phyloP scores from a whole-genome alignment of 257 asterid genomes.

The Primulina tabacum region DNA sequence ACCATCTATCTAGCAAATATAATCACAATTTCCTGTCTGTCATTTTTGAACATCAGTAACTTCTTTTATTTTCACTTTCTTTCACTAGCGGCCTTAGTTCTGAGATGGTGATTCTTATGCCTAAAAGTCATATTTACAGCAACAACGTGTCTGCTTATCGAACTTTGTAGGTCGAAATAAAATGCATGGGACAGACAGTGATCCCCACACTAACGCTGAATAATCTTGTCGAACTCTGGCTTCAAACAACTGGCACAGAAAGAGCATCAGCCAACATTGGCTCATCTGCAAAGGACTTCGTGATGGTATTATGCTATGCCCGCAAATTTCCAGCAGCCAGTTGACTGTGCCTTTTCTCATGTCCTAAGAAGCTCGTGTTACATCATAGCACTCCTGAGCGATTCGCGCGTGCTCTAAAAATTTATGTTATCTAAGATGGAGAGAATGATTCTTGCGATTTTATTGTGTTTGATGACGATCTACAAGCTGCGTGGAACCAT shows the following conservation, averaged over 20 bases:
- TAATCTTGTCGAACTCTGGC: conserved; percentile 52
- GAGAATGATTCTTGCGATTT: too few relatives aligned
- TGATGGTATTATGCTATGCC: conserved; percentile 62
- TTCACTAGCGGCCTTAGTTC: neutral
- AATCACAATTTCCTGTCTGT: neutral
- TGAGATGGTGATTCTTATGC: neutral
- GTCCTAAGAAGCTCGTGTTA: neutral
- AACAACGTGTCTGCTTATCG: neutral
- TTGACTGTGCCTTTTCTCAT: neutral
- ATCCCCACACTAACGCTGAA: conserved; percentile 44
- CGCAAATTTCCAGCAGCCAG: conserved; percentile 29
- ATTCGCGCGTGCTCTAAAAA: neutral
- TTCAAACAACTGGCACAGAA: conserved; percentile 40
- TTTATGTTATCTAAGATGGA: neutral
- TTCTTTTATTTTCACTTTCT: too few relatives aligned
- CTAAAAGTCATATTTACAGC: conserved; percentile 7
- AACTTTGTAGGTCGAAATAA: conserved; percentile 52
- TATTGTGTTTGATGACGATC: neutral
- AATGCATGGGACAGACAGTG: conserved; percentile 57
- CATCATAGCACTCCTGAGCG: neutral
- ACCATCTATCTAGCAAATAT: neutral
- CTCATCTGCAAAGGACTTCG: conserved; percentile 65
- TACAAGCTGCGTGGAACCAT: neutral
- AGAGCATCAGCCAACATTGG: conserved; percentile 47
- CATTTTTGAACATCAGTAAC: neutral